Conservation (phyloP, 306 rosid genomes). For the Cucumis cinereus region DNA sequence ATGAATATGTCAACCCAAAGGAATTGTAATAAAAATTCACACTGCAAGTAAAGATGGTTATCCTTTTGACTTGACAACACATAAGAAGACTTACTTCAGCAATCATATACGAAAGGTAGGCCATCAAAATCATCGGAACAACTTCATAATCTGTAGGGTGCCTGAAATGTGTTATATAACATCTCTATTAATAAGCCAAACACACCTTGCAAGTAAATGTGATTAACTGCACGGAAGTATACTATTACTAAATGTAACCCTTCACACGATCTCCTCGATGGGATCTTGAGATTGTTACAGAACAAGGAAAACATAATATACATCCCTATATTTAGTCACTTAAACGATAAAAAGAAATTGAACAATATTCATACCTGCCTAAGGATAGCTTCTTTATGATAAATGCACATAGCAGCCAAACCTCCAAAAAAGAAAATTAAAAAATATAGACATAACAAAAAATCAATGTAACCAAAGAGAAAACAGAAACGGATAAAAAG, state of each 20-base stretch:
- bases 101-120: conserved; percentile 67
- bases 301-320: no score
- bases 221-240: no score
- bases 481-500: background rate
- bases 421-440: conserved; percentile 20
- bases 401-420: conserved; percentile 37
- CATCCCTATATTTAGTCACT: no score
- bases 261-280: no score
- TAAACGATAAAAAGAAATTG: background rate
- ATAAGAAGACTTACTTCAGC: conserved; percentile 48
- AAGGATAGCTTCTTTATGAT: conserved; percentile 36
- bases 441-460: background rate
- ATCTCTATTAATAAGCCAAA: no score
- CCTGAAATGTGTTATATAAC: conserved; percentile 18
- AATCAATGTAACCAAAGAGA: background rate
- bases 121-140: conserved; percentile 87
- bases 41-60: no score
- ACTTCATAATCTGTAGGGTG: conserved; percentile 83
- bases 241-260: no score
- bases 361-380: conserved; percentile 25
- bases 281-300: no score
- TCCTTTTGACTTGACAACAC: background rate
- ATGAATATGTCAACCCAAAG: background rate
- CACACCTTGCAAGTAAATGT: no score
- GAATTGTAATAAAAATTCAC: no score